phyloP scores from a whole-genome alignment of 2,329 filamentous ascomycete genomes.

The Ophiosphaerella korrae region DNA sequence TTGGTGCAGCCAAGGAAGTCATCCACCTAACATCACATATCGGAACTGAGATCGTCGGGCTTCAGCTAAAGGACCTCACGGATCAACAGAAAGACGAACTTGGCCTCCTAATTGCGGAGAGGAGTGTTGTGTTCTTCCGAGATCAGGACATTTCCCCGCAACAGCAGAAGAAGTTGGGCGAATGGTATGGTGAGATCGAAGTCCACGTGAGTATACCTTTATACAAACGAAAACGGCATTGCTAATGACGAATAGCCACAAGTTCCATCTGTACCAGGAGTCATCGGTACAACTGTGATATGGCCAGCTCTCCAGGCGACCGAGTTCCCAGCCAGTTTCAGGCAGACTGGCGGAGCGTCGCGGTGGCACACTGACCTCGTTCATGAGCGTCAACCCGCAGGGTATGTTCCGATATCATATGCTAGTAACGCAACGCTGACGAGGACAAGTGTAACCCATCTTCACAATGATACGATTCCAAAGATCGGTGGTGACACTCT shows the following conservation, averaged over 20 bases:
- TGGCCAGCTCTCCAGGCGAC: slow-evolving; percentile 72
- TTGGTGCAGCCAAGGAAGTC: slow-evolving; percentile 50
- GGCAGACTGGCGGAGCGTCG: slow-evolving; percentile 69
- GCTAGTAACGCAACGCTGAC: slow-evolving; percentile 1
- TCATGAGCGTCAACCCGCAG: slow-evolving; percentile 72
- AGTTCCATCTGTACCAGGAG: slow-evolving; percentile 71
- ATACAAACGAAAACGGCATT: not conserved
- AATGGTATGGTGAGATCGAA: slow-evolving; percentile 61
- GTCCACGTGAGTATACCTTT: slow-evolving; percentile 62
- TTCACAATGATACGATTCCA: slow-evolving; percentile 72
- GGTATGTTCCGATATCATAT: slow-evolving; percentile 32
- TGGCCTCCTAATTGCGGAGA: slow-evolving; percentile 48
- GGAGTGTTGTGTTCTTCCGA: slow-evolving; percentile 58
- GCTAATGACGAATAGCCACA: slow-evolving; percentile 59
- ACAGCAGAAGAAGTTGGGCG: slow-evolving; percentile 38
- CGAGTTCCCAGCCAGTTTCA: slow-evolving; percentile 65
- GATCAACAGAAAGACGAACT: slow-evolving; percentile 58
- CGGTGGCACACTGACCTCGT: slow-evolving; percentile 74
- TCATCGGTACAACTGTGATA: slow-evolving; percentile 67
- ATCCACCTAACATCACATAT: slow-evolving; percentile 45
- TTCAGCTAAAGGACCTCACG: slow-evolving; percentile 56
- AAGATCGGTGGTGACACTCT: slow-evolving; percentile 71
- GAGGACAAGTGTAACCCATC: slow-evolving; percentile 60
- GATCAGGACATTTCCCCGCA: slow-evolving; percentile 52
- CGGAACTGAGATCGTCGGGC: slow-evolving; percentile 43